These are phyloP conservation scores for Ogataea corticis DNA, from an alignment of 805 yeast species.

Conservation along the genomic window DNA sequence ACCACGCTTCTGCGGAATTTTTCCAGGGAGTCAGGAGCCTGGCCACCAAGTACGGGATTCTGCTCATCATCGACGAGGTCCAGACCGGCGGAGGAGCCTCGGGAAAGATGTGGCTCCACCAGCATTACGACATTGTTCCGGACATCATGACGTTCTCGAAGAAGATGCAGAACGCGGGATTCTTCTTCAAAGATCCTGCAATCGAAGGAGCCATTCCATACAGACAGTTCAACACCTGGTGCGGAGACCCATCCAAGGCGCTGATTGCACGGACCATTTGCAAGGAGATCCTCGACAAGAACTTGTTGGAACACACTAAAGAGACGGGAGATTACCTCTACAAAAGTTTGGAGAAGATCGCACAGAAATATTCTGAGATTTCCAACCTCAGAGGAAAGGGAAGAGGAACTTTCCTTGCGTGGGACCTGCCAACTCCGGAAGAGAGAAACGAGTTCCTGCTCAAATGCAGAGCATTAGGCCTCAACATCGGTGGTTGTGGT, in stretches of 20 bases:
- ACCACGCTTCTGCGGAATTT: constrained; percentile 62
- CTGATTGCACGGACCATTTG: constrained; percentile 61
- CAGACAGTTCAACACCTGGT: constrained; percentile 78
- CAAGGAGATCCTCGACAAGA: constrained; percentile 51
- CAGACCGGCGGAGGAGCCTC: constrained; percentile 77
- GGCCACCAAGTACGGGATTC: constrained; percentile 55
- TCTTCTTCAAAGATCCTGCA: constrained; percentile 59
- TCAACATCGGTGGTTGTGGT: constrained; percentile 71
- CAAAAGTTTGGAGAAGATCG: constrained; percentile 40
- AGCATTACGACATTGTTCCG: constrained; percentile 62
- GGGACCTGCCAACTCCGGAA: constrained; percentile 49
- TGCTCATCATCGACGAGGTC: constrained; percentile 70
- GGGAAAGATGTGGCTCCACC: constrained; percentile 74
- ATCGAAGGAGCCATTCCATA: constrained; percentile 61
- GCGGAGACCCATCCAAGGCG: constrained; percentile 74
- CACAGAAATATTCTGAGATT: constrained; percentile 43
- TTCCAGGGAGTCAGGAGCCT: constrained; percentile 64
- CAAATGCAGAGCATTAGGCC: constrained; percentile 50
- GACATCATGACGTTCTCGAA: constrained; percentile 73
- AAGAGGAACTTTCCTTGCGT: constrained; percentile 67
- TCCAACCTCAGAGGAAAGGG: constrained; percentile 60
- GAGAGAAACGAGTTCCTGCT: constrained; percentile 49
- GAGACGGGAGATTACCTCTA: constrained; percentile 57
- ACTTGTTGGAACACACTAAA: constrained; percentile 48
- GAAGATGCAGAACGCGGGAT: constrained; percentile 74